These are phyloP conservation scores for Solioccasus polychromus DNA, from an alignment of 768 basidiomycete genomes.

Conservation along the genomic window DNA sequence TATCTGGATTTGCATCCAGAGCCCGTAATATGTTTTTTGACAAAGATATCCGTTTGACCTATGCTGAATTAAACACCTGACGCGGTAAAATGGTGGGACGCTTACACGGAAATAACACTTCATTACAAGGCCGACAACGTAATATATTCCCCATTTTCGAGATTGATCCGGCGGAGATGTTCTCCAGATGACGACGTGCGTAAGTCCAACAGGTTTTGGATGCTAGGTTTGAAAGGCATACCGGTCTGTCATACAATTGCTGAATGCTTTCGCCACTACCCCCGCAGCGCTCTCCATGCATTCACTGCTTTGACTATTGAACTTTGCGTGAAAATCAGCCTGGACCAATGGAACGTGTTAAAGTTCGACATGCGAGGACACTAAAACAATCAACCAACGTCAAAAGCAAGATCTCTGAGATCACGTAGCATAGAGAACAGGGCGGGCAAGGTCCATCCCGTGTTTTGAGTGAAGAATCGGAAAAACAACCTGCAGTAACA, in stretches of 20 bases:
- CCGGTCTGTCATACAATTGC: slow-evolving; percentile 85
- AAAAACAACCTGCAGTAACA: slow-evolving; percentile 58
- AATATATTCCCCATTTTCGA: slow-evolving; percentile 90
- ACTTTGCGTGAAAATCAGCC: slow-evolving; percentile 63
- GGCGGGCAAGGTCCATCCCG: slow-evolving; percentile 83
- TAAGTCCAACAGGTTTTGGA: not conserved
- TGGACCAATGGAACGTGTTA: slow-evolving; percentile 22
- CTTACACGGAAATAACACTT: slow-evolving; percentile 93
- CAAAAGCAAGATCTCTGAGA: slow-evolving; percentile 79
- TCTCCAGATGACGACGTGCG: slow-evolving; percentile 31
- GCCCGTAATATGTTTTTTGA: slow-evolving; percentile 91
- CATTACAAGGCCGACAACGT: slow-evolving; percentile 84
- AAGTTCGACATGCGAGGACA: not conserved
- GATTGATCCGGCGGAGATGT: slow-evolving; percentile 69
- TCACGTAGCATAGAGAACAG: slow-evolving; percentile 81
- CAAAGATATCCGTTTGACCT: slow-evolving; percentile 90
- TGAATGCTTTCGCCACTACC: slow-evolving; percentile 85
- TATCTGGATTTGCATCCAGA: slow-evolving; percentile 78
- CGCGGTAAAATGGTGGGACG: slow-evolving; percentile 8
- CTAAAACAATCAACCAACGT: slow-evolving; percentile 47
- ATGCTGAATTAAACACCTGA: slow-evolving; percentile 1
- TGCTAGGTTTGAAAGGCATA: slow-evolving; percentile 23
- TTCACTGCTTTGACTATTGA: slow-evolving; percentile 54
- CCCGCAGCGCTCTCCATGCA: slow-evolving; percentile 87
- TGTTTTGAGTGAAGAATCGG: slow-evolving; percentile 75